A percentile compares a stretch with the other conserved stretches of the same genome.
These are phyloP conservation scores for Teratosphaeria destructans DNA, from an alignment of 2,329 filamentous ascomycete genomes.

Conservation along the genomic window DNA sequence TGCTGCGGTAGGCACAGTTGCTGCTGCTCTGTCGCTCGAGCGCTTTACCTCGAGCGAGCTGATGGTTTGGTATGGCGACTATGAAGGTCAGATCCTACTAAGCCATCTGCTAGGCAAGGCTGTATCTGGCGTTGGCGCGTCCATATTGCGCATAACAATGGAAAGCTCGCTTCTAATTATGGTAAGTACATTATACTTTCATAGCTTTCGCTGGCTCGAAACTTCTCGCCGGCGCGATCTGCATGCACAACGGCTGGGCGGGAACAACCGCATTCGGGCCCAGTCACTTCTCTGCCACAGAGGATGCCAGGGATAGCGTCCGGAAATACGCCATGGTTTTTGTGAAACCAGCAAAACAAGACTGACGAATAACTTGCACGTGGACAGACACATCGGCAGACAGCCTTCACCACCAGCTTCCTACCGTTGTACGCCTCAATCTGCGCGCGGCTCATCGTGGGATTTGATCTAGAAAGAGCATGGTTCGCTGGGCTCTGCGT, in stretches of 20 bases:
- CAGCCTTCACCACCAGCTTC: conserved; percentile 16
- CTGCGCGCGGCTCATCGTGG: conserved; percentile 17
- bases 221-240: background rate
- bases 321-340: background rate
- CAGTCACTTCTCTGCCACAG: background rate
- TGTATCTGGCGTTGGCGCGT: conserved; percentile 11
- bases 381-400: conserved; percentile 17
- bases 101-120: conserved; percentile 13
- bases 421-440: conserved; percentile 19
- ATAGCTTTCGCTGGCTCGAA: background rate
- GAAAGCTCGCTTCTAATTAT: conserved; percentile 16
- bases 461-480: conserved; percentile 18
- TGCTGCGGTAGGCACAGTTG: conserved; percentile 13
- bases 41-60: conserved; percentile 17
- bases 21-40: conserved; percentile 20
- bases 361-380: background rate
- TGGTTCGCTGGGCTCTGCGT: conserved; percentile 24
- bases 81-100: background rate
- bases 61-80: conserved; percentile 7
- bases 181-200: conserved; percentile 16
- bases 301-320: background rate
- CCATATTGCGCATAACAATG: conserved; percentile 15
- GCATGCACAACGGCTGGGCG: background rate
- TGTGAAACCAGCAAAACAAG: background rate
- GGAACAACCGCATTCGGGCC: background rate